phyloP scores from a whole-genome alignment of 805 yeast species.

The Clavispora santaluciae region DNA sequence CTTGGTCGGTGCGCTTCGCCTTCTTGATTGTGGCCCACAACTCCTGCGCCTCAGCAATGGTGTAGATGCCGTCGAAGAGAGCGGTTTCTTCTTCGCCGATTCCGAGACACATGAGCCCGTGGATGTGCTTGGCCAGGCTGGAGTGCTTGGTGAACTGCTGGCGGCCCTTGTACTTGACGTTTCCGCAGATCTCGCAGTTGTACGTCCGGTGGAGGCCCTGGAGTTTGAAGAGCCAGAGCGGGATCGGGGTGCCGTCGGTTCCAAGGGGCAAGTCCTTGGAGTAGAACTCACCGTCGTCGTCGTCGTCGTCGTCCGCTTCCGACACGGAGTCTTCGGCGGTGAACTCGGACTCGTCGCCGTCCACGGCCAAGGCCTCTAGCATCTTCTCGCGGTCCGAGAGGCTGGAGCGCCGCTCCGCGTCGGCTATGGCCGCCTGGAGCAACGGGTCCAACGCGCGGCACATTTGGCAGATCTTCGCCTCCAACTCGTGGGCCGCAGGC shows the following conservation, averaged over 20 bases:
- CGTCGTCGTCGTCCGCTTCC: slow-evolving; percentile 23
- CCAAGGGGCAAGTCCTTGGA: slow-evolving; percentile 72
- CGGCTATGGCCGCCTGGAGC: slow-evolving; percentile 48
- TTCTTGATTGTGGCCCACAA: slow-evolving; percentile 48
- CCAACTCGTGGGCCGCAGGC: slow-evolving; percentile 18
- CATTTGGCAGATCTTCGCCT: slow-evolving; percentile 35
- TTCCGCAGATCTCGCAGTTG: slow-evolving; percentile 84
- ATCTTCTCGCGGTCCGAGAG: slow-evolving; percentile 67
- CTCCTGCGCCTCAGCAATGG: slow-evolving; percentile 61
- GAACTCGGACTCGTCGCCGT: slow-evolving; percentile 36
- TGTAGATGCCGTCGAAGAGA: slow-evolving; percentile 58
- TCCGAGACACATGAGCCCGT: slow-evolving; percentile 74
- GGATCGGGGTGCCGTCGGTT: slow-evolving; percentile 87
- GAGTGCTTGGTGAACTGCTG: slow-evolving; percentile 72
- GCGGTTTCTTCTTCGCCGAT: slow-evolving; percentile 42
- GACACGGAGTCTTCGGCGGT: slow-evolving; percentile 28
- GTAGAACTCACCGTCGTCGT: slow-evolving; percentile 25
- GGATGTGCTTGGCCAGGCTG: slow-evolving; percentile 58
- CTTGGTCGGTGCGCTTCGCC: slow-evolving; percentile 32
- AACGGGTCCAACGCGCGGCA: slow-evolving; percentile 34
- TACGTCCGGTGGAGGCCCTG: slow-evolving; percentile 76
- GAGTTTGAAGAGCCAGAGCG: slow-evolving; percentile 86
- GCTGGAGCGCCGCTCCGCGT: slow-evolving; percentile 60
- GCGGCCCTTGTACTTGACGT: slow-evolving; percentile 67
- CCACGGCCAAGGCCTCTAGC: slow-evolving; percentile 43